Percentiles rank a stretch among this genome's conserved stretches.
These are phyloP conservation scores for Pyrenochaeta sp. DNA, from an alignment of 2,329 filamentous ascomycete species.

Conservation along the genomic window DNA sequence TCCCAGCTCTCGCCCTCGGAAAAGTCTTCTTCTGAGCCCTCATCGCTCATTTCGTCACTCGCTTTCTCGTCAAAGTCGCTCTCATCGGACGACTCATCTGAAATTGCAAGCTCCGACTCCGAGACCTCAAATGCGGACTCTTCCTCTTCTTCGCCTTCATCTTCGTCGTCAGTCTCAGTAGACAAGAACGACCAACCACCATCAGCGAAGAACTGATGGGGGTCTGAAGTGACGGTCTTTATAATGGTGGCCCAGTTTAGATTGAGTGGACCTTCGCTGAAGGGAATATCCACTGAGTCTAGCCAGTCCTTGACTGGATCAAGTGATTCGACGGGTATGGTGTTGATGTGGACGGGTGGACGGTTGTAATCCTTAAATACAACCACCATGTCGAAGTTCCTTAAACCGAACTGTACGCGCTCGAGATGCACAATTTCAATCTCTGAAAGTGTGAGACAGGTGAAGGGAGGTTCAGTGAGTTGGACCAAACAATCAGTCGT, in stretches of 20 bases:
- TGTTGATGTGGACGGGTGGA: constrained; percentile 94
- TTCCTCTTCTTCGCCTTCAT: constrained; percentile 77
- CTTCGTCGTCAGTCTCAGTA: constrained; percentile 86
- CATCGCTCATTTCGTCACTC: constrained; percentile 80
- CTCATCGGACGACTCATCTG: constrained; percentile 83
- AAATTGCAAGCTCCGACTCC: constrained; percentile 77
- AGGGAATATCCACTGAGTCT: constrained; percentile 93
- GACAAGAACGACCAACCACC: constrained; percentile 95
- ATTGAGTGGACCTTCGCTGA: constrained; percentile 92
- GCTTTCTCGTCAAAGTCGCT: constrained; percentile 94
- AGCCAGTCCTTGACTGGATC: constrained; percentile 98
- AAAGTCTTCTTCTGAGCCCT: constrained; percentile 62
- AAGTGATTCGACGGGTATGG: constrained; percentile 92
- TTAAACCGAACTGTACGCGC: constrained; percentile 92
- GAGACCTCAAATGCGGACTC: constrained; percentile 93
- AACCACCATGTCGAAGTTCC: constrained; percentile 99
- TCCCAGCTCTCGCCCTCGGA: constrained; percentile 85
- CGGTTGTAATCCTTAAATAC: constrained; percentile 97
- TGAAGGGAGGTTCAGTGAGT: constrained; percentile 94
- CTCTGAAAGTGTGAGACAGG: constrained; percentile 93
- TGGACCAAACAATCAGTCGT: constrained; percentile 97
- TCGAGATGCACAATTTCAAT: constrained; percentile 97
- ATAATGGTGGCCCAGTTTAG: constrained; percentile 99
- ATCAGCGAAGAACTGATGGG: constrained; percentile 93
- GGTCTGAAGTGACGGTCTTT: constrained; percentile 96